A percentile compares a stretch with the other conserved stretches of the same genome.
Conservation (phyloP, 805 yeast genomes). For the Metschnikowia gelsemii region DNA sequence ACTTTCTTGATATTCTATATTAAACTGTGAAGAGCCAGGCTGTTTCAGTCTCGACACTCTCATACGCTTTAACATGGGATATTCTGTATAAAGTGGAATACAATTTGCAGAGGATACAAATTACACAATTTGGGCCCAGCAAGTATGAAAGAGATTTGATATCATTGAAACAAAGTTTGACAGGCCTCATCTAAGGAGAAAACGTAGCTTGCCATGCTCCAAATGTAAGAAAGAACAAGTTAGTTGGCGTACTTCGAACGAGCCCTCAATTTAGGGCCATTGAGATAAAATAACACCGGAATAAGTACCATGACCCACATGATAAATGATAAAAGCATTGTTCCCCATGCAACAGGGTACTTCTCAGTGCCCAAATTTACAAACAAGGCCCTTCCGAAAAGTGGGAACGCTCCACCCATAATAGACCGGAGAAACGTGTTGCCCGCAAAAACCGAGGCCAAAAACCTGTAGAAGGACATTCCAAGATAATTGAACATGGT, state of each 20-base stretch:
- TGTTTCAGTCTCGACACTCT: too few relatives aligned
- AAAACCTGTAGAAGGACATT: conserved; percentile 14
- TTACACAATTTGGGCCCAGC: too few relatives aligned
- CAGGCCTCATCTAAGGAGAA: too few relatives aligned
- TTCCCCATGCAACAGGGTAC: conserved; percentile 18
- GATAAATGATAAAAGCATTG: conserved; percentile 13
- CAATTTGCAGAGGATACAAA: too few relatives aligned
- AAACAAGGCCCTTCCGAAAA: conserved; percentile 18
- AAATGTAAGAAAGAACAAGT: too few relatives aligned
- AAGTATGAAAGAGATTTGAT: too few relatives aligned
- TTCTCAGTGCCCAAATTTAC: conserved; percentile 10
- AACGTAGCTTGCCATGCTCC: too few relatives aligned
- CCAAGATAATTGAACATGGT: conserved; percentile 17
- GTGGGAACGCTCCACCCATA: conserved; percentile 20
- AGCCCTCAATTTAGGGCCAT: conserved; percentile 17
- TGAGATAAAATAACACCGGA: conserved; percentile 12
- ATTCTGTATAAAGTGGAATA: too few relatives aligned
- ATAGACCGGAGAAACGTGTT: conserved; percentile 16
- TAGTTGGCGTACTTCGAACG: conserved; percentile 13
- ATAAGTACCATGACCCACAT: conserved; percentile 10
- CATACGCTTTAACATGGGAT: too few relatives aligned
- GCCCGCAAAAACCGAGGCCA: conserved; percentile 20
- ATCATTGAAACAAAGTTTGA: too few relatives aligned
- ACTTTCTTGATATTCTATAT: too few relatives aligned
- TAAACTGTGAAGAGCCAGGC: too few relatives aligned